Percentiles rank a stretch among this genome's conserved stretches.
Conservation (phyloP, 441 rosid species). For the Gossypium schwendimanii region DNA sequence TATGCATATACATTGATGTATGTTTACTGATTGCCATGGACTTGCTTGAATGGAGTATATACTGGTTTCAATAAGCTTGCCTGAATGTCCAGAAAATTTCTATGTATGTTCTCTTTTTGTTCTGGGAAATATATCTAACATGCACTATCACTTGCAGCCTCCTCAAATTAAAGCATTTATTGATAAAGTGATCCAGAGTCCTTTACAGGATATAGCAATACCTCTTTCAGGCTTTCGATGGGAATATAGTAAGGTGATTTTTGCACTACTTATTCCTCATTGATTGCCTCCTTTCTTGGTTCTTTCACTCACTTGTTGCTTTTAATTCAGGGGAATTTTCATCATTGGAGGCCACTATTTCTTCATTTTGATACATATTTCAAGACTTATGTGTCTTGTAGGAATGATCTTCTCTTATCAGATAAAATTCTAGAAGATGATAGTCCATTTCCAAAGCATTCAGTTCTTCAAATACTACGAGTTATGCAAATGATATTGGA, state of each 20-base stretch:
- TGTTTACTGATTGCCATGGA: neutral
- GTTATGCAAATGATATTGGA: conserved; percentile 89
- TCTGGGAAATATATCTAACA: conserved; percentile 7
- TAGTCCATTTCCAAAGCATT: conserved; percentile 70
- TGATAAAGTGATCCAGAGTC: conserved; percentile 95
- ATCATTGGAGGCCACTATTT: conserved; percentile 97
- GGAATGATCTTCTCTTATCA: conserved; percentile 78
- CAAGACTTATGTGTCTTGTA: conserved; percentile 68
- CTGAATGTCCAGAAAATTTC: neutral
- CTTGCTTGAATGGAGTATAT: neutral
- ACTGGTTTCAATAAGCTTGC: neutral
- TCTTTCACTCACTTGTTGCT: conserved; percentile 25
- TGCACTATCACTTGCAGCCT: conserved; percentile 52
- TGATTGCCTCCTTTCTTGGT: neutral
- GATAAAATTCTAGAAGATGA: conserved; percentile 66
- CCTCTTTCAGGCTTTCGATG: conserved; percentile 96
- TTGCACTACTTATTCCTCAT: neutral
- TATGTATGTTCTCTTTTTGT: neutral
- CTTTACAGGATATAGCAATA: conserved; percentile 88
- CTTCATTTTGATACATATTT: conserved; percentile 88
- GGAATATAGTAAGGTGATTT: conserved; percentile 82
- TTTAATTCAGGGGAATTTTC: conserved; percentile 81
- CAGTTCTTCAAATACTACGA: conserved; percentile 77
- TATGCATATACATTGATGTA: neutral
- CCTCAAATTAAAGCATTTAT: conserved; percentile 77